phyloP scores from a whole-genome alignment of 164 flowering plant genomes.

The Tetrastigma voinierianum region DNA sequence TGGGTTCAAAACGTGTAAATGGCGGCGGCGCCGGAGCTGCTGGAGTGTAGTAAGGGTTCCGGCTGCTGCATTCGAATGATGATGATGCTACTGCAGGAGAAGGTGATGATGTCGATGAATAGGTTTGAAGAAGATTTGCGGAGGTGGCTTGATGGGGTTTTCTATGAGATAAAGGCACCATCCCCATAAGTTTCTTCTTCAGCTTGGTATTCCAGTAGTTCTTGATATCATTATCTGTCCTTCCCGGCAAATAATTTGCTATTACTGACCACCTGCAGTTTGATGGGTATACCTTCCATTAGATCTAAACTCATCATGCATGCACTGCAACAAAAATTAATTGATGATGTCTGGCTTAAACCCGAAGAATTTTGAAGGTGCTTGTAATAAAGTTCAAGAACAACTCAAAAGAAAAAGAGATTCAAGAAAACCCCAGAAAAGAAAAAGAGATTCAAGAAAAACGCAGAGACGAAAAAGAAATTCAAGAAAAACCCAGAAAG shows the following conservation, averaged over 20 bases:
- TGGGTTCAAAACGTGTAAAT: conserved; percentile 3
- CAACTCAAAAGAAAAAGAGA: too few relatives aligned
- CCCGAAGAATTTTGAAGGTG: too few relatives aligned
- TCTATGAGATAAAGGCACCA: conserved; percentile 4
- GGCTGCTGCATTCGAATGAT: conserved; percentile 2
- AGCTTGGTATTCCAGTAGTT: conserved; percentile 59
- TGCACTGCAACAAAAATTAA: background rate
- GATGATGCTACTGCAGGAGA: conserved; percentile 6
- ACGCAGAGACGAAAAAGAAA: background rate
- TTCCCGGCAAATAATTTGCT: conserved; percentile 49
- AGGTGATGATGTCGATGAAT: conserved; percentile 13
- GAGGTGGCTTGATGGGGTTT: conserved; percentile 4
- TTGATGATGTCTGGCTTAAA: too few relatives aligned
- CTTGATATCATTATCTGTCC: conserved; percentile 54
- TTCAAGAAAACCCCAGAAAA: too few relatives aligned
- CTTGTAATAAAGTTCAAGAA: too few relatives aligned
- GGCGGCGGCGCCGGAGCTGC: background rate
- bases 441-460: background rate
- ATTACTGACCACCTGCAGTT: conserved; percentile 48
- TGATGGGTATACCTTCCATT: background rate
- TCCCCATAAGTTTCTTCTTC: conserved; percentile 39
- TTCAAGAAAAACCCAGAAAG: background rate
- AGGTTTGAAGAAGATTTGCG: conserved; percentile 17
- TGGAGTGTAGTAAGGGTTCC: conserved; percentile 5
- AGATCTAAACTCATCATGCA: conserved; percentile 20